Conservation (phyloP, 441 rosid species). For the Heliophila coronopifolia region DNA sequence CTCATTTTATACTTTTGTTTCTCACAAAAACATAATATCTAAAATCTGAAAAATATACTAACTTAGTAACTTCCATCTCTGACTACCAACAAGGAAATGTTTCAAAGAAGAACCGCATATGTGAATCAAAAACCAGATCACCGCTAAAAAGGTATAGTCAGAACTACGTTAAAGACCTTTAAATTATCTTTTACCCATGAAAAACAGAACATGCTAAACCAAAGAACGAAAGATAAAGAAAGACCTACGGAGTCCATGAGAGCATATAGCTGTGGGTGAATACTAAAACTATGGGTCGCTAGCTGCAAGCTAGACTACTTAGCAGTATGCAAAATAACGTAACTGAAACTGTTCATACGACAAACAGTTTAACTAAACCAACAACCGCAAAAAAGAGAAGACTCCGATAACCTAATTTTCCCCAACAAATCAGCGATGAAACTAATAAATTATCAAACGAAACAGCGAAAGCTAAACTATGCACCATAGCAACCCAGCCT, state of each 20-base stretch:
- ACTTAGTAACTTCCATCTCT: neutral
- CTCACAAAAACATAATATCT: neutral
- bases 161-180: neutral
- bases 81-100: neutral
- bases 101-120: neutral
- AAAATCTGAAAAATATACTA: neutral
- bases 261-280: neutral
- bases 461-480: neutral
- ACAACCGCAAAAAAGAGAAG: neutral
- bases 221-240: neutral
- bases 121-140: neutral
- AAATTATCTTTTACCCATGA: neutral
- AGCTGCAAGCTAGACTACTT: neutral
- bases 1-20: neutral
- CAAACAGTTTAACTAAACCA: neutral
- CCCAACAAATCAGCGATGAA: neutral
- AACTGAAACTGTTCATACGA: neutral
- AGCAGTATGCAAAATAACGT: neutral
- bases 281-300: neutral
- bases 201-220: neutral
- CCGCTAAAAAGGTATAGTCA: neutral
- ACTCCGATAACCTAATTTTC: neutral
- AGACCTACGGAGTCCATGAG: too few relatives aligned
- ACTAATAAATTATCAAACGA: neutral
- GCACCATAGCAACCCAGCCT: too few relatives aligned